phyloP scores from a whole-genome alignment of 1,139 yeast genomes.

The Zygoascus sp. region DNA sequence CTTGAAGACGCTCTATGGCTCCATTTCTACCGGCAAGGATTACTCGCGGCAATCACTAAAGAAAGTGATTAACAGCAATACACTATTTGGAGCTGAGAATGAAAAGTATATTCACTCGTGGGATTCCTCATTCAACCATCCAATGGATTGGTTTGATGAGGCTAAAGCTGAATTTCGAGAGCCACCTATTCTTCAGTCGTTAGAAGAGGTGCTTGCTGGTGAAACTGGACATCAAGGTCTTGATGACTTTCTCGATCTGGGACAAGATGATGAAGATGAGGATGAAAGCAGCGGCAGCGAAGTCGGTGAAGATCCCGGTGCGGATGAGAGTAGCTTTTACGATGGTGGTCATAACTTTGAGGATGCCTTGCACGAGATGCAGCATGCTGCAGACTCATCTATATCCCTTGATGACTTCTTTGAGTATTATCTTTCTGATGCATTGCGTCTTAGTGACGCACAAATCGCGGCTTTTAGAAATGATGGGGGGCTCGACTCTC shows the following conservation, averaged over 20 bases:
- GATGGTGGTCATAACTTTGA: conserved; percentile 17
- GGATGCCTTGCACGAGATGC: conserved; percentile 21
- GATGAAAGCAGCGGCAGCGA: conserved; percentile 4
- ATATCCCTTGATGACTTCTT: conserved; percentile 62
- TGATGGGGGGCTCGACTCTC: background rate
- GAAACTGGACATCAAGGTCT: background rate
- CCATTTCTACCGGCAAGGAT: background rate
- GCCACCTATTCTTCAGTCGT: conserved; percentile 8
- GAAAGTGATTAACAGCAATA: background rate
- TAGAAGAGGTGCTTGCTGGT: background rate
- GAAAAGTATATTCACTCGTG: background rate
- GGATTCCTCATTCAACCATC: background rate
- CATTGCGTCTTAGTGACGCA: conserved; percentile 42
- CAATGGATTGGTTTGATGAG: background rate
- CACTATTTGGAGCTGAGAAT: background rate
- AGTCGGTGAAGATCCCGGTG: conserved; percentile 13
- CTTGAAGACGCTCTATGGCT: background rate
- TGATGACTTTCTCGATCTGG: conserved; percentile 5
- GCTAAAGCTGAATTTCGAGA: conserved; percentile 13
- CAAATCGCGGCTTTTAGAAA: conserved; percentile 37
- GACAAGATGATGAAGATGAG: conserved; percentile 11
- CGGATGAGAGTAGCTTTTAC: conserved; percentile 9
- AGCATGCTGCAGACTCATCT: conserved; percentile 30
- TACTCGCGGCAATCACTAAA: background rate
- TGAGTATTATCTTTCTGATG: conserved; percentile 53